Conservation (phyloP, 2,329 filamentous ascomycete species). For the Talaromyces piceae region DNA sequence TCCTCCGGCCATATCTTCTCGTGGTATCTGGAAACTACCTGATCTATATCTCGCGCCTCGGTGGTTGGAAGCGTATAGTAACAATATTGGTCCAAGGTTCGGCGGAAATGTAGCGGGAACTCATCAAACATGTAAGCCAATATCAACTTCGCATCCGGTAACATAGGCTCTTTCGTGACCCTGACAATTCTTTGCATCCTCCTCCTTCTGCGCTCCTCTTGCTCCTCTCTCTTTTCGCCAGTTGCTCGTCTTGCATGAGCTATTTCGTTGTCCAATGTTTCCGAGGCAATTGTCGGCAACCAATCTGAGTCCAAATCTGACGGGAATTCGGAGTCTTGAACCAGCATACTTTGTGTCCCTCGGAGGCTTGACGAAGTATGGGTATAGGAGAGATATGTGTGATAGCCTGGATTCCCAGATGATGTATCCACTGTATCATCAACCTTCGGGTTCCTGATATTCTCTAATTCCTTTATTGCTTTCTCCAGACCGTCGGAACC, state of each 20-base stretch:
- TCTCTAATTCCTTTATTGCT: neutral
- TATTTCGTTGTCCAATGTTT: neutral
- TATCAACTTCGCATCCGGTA: constrained; percentile 52
- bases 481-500: neutral
- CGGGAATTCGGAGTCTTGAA: neutral
- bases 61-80: constrained; percentile 57
- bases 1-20: constrained; percentile 43
- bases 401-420: neutral
- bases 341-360: neutral
- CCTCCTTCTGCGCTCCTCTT: neutral
- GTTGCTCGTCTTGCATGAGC: neutral
- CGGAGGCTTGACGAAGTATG: neutral
- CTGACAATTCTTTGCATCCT: neutral
- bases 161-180: constrained; percentile 12
- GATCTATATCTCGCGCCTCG: constrained; percentile 54
- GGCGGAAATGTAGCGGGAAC: constrained; percentile 53
- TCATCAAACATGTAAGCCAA: constrained; percentile 58
- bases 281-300: neutral
- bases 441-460: neutral
- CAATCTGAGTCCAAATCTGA: neutral
- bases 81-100: constrained; percentile 57
- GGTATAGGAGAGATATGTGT: neutral
- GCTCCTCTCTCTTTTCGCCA: neutral
- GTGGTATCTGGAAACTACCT: constrained; percentile 43
- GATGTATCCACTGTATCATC: neutral